Base-by-base conservation (phyloP, 2,329 filamentous ascomycete species). In the Ophiobolus disseminans region DNA sequence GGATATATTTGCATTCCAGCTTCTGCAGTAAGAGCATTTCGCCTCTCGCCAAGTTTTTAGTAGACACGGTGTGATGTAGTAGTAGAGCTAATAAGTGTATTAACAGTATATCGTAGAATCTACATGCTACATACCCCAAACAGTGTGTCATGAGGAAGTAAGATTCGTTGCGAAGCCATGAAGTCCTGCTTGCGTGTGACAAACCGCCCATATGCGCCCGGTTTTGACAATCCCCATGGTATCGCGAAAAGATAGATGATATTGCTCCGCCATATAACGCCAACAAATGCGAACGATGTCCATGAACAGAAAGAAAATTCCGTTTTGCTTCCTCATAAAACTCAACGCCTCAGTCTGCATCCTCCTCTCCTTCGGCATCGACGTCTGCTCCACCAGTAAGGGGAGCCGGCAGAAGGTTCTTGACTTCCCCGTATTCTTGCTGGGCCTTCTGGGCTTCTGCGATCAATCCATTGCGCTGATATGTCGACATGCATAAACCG, bases 401-500 rank as follows among this genome's bases (percentile, higher is more conserved):
- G 8, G 56, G 48, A 13, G 42, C 23, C 5, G 69, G 69, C n/a
- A 73, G 48, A 14, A 46, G 55, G 1, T 51, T 52, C 23, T 58
- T 50, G 5, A 70, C 41, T 30, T 50, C 48, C 19, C 66, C 60
- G 25, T 64, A 63, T 13, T 59, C 54, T 2, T 48, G 31, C 39
- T 53, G 56, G 26, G 59, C 59, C 37, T 48, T 45, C 5, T 44
- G 45, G n/a, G 65, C 64, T 42, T 72, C 65, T 17, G 62, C 57
- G n/a, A 57, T 4, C 21, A 62, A 40, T 0, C 68, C 68, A 40
- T 70, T 63, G 14, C 56, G 53, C 22, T 64, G 48, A 28, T 68
- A 70, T 0, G 62, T 67, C 11, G 53, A 58, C n/a, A 66, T 60
- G 37, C 65, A 68, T 7, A 70, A 40, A 4, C 69, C 69, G n/a